Percentiles rank a stretch among this genome's conserved stretches.
phyloP scores from a whole-genome alignment of 2,329 filamentous ascomycete genomes.

The Aphanocladium album region DNA sequence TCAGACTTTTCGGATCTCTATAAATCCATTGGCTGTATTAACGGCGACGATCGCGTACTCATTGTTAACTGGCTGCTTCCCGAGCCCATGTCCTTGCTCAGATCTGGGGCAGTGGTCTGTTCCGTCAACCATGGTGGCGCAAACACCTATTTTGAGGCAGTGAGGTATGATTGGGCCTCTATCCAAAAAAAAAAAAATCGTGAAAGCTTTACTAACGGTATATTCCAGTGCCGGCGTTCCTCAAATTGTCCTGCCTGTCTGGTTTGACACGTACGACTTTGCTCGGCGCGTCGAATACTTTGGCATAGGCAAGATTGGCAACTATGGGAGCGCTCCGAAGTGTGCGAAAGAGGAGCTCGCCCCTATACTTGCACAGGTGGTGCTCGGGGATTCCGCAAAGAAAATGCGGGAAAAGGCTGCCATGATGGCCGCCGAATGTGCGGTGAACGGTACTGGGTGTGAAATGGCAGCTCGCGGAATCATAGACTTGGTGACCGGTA shows the following conservation, averaged over 20 bases:
- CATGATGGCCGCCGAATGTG: neutral
- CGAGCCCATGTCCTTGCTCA: conserved; percentile 29
- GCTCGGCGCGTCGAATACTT: conserved; percentile 36
- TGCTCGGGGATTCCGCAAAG: neutral
- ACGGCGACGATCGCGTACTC: conserved; percentile 14
- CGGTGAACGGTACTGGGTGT: neutral
- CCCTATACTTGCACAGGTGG: neutral
- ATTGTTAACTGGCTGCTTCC: conserved; percentile 26
- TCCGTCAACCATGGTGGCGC: conserved; percentile 37
- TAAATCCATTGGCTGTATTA: conserved; percentile 7
- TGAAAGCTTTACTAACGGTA: neutral
- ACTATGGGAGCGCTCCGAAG: conserved; percentile 17
- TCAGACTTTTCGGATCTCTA: conserved; percentile 16
- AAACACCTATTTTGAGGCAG: conserved; percentile 39
- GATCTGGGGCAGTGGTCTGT: conserved; percentile 29
- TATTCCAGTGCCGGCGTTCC: conserved; percentile 34
- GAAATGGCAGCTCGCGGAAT: neutral
- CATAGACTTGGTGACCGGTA: neutral
- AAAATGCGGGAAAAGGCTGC: neutral
- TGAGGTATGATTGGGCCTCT: conserved; percentile 29
- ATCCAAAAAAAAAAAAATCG: neutral
- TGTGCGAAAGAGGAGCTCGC: neutral
- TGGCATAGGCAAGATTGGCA: conserved; percentile 34
- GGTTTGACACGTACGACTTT: conserved; percentile 41
- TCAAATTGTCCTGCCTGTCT: conserved; percentile 39